These are phyloP conservation scores for Oidiodendron maius DNA, from an alignment of 495 filamentous ascomycete genomes.

Conservation along the genomic window DNA sequence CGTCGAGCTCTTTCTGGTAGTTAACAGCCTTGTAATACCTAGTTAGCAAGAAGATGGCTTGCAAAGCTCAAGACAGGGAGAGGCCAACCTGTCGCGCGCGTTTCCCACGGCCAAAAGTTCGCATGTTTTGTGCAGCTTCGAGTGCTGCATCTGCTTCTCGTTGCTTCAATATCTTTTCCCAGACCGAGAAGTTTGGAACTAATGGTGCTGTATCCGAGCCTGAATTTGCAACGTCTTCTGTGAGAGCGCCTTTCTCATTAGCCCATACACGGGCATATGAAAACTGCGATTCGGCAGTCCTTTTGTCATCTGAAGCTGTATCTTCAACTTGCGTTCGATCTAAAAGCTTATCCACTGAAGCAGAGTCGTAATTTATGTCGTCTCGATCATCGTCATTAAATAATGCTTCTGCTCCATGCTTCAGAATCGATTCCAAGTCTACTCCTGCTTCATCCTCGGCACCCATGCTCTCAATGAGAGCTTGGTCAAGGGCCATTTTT, in stretches of 20 bases:
- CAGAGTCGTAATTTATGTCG: conserved; percentile 70
- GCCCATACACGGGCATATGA: conserved; percentile 91
- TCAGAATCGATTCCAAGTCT: conserved; percentile 83
- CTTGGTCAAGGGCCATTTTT: conserved; percentile 90
- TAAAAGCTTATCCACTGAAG: conserved; percentile 78
- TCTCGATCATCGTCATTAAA: conserved; percentile 68
- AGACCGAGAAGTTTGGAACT: conserved; percentile 56
- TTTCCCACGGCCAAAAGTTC: conserved; percentile 79
- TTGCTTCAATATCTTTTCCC: conserved; percentile 81
- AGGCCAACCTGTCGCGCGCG: conserved; percentile 48
- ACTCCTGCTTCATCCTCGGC: conserved; percentile 64
- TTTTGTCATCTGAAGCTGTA: conserved; percentile 49
- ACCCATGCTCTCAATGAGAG: conserved; percentile 86
- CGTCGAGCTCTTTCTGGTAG: conserved; percentile 33
- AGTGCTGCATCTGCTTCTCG: conserved; percentile 69
- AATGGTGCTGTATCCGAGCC: conserved; percentile 35
- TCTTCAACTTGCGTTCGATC: conserved; percentile 80
- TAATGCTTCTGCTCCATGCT: conserved; percentile 78
- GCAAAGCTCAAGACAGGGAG: too few species aligned
- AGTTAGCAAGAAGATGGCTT: too few species aligned
- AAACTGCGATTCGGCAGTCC: conserved; percentile 70
- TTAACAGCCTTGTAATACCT: conserved; percentile 34
- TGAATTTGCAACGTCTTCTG: conserved; percentile 50
- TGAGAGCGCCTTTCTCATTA: conserved; percentile 64
- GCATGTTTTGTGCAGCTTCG: conserved; percentile 55